Conservation (phyloP, 768 basidiomycete species). For the Termitomyces sp. region DNA sequence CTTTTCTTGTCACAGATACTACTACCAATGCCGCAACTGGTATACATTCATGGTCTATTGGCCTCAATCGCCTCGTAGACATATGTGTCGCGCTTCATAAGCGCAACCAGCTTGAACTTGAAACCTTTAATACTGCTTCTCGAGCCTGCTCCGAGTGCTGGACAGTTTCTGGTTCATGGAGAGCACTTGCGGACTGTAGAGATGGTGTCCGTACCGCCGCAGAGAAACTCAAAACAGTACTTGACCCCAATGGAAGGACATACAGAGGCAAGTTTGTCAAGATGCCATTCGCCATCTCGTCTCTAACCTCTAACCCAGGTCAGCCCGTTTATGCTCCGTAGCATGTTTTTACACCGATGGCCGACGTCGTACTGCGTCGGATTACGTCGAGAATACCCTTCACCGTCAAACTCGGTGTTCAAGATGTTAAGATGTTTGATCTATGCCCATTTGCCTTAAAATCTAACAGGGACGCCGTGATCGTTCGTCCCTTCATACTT, state of each 20-base stretch:
- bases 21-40: constrained; percentile 57
- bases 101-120: constrained; percentile 64
- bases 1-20: constrained; percentile 73
- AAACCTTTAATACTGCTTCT: constrained; percentile 67
- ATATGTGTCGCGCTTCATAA: constrained; percentile 66
- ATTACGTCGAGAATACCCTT: not conserved
- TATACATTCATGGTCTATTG: constrained; percentile 55
- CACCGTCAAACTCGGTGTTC: not conserved
- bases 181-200: constrained; percentile 56
- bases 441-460: too few relatives aligned
- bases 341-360: constrained; percentile 1
- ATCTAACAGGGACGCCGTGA: not conserved
- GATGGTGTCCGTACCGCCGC: constrained; percentile 59
- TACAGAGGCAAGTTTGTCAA: constrained; percentile 29
- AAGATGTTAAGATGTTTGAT: too few relatives aligned
- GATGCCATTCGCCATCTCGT: constrained; percentile 3
- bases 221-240: constrained; percentile 47
- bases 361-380: not conserved
- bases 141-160: constrained; percentile 77
- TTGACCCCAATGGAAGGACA: constrained; percentile 52
- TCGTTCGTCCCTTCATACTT: not conserved
- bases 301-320: constrained; percentile 18
- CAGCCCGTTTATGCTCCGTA: constrained; percentile 33
- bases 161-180: constrained; percentile 65
- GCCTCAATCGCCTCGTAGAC: constrained; percentile 66